A percentile compares a stretch with the other conserved stretches of the same genome.
Conservation (phyloP, 179 eudicot species). For the Spergularia azorica region DNA sequence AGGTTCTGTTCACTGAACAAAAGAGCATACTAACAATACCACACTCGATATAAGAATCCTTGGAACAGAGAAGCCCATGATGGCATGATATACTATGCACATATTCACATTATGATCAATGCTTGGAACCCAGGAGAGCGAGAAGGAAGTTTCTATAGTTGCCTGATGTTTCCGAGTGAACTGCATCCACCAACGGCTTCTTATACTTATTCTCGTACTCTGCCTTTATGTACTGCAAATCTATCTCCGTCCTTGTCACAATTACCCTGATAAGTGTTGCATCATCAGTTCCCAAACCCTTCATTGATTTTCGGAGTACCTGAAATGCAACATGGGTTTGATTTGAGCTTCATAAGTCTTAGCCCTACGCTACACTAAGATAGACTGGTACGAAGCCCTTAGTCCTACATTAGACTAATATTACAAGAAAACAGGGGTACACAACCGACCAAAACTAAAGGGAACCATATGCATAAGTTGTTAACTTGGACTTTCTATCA, state of each 20-base stretch:
- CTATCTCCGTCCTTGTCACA: slow-evolving; percentile 78
- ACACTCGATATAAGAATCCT: background rate
- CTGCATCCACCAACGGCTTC: slow-evolving; percentile 69
- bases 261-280: slow-evolving; percentile 62
- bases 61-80: background rate
- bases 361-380: too few relatives aligned
- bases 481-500: too few relatives aligned
- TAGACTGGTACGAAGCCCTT: too few relatives aligned
- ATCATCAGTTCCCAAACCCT: slow-evolving; percentile 80
- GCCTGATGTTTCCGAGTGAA: slow-evolving; percentile 82
- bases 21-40: background rate
- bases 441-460: too few relatives aligned
- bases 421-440: too few relatives aligned
- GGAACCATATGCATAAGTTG: too few relatives aligned
- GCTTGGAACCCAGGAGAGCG: slow-evolving; percentile 62
- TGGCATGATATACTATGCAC: background rate
- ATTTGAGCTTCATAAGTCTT: too few relatives aligned
- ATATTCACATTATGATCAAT: slow-evolving; percentile 13
- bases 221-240: slow-evolving; percentile 79
- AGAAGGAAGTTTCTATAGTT: slow-evolving; percentile 67
- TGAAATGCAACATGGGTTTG: slow-evolving; percentile 19
- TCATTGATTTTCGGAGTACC: slow-evolving; percentile 79
- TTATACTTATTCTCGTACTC: slow-evolving; percentile 70
- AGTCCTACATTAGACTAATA: too few relatives aligned
- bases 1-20: background rate